Evolutionary conservation across 2,329 filamentous ascomycete genomes (phyloP), one percentile per base, ranked within the genome.

Genomic region (Monilinia vaccinii-corymbosi): DNA sequence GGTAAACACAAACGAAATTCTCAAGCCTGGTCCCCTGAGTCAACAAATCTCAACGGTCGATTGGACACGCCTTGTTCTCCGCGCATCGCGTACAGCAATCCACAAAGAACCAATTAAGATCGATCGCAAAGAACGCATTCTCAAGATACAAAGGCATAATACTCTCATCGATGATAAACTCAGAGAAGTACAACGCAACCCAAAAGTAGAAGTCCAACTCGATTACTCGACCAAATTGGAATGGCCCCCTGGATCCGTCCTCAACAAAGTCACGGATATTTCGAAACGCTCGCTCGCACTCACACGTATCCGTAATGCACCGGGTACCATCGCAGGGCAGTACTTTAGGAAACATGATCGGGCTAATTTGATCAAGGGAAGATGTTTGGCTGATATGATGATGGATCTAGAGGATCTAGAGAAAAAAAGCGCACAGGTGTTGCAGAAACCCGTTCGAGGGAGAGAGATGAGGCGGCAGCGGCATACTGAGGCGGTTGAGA

Each of bases 391-490:
- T 23, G 56, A 58, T 42, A 58, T 58, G 56, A 36, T 58, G 2
- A 49, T 51, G 45, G 56, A 58, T 44, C 28, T 58, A 2, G 36
- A 51, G 25, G 56, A 58, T 58, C n/a, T 58, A 8, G 34, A 52
- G 11, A 38, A 7, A 1, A 57, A 38, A 34, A 18, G 8, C 16
- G 9, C 25, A 18, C 9, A 36, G 1, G 8, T 13, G 21, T 8
- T 8, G 16, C 16, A 21, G 44, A 49, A 28, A 31, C 13, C 34
- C 5, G 6, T n/a, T 16, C 36, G 1, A 16, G 11, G 11, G 5
- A 28, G 1, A 14, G 5, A 10, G 6, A 28, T 21, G 18, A 31
- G 10, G 42, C 16, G 25, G 32, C 23, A 25, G 31, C 32, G 18
- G 14, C 23, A 21, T 7, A 9, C 21, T 11, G 21, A 16, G 23